Evolutionary conservation across 75 land plant species (phyloP), one percentile per base, ranked within the genome.

Genomic region (Pinus tabuliformis): DNA sequence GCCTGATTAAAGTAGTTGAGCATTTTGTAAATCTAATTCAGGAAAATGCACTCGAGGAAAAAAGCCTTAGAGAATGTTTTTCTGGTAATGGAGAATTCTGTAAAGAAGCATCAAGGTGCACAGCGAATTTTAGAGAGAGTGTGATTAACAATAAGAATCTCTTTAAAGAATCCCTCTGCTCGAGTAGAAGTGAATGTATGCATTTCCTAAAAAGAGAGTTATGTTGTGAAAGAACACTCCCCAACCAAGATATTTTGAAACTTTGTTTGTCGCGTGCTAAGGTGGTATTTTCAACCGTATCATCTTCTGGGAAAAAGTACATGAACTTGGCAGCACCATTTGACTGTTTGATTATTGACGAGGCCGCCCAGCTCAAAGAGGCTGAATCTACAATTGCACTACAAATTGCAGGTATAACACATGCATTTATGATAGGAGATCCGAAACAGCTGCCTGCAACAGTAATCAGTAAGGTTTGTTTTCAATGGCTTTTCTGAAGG

Each of bases 291-390:
- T 90, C 96, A 49, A 93, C 86, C 42, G 87, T 83, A 12, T 86
- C 89, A 36, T 84, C 95, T 21, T 84, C 73, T 75, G 81, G 71
- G n/a, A 76, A 86, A 26, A 76, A 78, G 21, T 57, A 21, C 9
- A 60, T 79, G 75, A 76, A 75, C 14, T 57, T 82, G 62, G 82
- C 79, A 61, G 21, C 36, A 22, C 81, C 85, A 33, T 73, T 95
- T 49, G 77, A 88, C 2, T 65, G 86, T 54, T 73, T 87, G 66
- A 85, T 95, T 33, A 85, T 93, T 68, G 96, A 95, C 79, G 98
- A 95, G 75, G 96, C 98, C 70, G 88, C 93, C 20, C 98, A 95
- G 56, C 70, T 95, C n/a, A 95, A 88, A 59, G 98, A 95, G 73
- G 89, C 92, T 58, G 93, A 95, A 68, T 76, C 90, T 24, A 21